These are phyloP conservation scores for Cadophora sp. DNA, from an alignment of 2,329 filamentous ascomycete genomes.

Conservation along the genomic window DNA sequence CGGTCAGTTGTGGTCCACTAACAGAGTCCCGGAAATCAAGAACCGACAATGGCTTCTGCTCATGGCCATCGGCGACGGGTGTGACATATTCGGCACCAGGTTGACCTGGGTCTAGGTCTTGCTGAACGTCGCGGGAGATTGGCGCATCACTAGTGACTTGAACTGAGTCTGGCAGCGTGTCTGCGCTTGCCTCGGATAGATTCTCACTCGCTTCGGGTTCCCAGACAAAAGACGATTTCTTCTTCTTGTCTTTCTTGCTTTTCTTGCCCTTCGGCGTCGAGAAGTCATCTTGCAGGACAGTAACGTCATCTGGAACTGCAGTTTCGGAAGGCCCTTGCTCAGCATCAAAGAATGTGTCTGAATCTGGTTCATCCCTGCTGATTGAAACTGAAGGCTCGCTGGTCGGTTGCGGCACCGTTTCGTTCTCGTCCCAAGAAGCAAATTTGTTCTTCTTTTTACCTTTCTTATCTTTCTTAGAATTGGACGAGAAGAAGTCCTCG, in stretches of 20 bases:
- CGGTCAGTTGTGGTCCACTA: not conserved
- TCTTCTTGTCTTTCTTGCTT: slow-evolving; percentile 20
- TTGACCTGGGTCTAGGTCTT: not conserved
- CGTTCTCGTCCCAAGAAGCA: slow-evolving; percentile 10
- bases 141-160: not conserved
- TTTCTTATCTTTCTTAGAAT: slow-evolving; percentile 33
- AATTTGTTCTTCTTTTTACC: slow-evolving; percentile 41
- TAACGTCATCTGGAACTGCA: not conserved
- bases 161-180: not conserved
- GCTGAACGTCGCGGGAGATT: slow-evolving; percentile 1
- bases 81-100: not conserved
- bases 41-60: not conserved
- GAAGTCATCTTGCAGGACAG: slow-evolving; percentile 11
- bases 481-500: slow-evolving; percentile 15
- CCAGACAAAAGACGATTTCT: slow-evolving; percentile 5
- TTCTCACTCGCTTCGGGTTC: slow-evolving; percentile 6
- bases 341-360: slow-evolving; percentile 2
- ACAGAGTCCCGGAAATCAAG: not conserved
- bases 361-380: slow-evolving; percentile 2
- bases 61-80: not conserved
- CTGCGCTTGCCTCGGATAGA: not conserved
- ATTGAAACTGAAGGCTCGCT: not conserved
- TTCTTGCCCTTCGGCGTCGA: slow-evolving; percentile 13
- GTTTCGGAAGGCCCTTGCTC: slow-evolving; percentile 5
- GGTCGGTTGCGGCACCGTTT: not conserved